A percentile compares a stretch with the other conserved stretches of the same genome.
Conservation (phyloP, 345 rosid genomes). For the Salix brachista region DNA sequence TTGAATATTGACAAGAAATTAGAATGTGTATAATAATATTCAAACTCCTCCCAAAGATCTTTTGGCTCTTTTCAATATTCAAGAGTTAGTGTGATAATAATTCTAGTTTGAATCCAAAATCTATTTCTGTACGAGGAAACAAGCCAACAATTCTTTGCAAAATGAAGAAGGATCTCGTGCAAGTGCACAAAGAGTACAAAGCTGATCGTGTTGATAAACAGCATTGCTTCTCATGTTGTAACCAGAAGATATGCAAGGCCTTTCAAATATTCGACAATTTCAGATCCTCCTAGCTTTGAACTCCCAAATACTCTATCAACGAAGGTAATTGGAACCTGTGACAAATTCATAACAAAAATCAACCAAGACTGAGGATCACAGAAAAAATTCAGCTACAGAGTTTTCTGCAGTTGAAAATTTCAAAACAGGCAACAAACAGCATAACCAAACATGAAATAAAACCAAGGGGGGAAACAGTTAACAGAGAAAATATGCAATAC, state of each 20-base stretch:
- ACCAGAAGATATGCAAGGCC: conserved; percentile 79
- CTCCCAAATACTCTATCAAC: conserved; percentile 93
- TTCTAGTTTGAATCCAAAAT: neutral
- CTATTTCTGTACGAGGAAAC: neutral
- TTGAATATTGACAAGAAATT: neutral
- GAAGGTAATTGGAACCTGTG: conserved; percentile 90
- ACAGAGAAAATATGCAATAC: neutral
- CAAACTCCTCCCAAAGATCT: neutral
- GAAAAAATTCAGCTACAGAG: neutral
- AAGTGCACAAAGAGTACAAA: neutral
- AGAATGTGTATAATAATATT: too few relatives aligned
- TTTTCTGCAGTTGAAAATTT: neutral
- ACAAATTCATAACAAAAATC: neutral
- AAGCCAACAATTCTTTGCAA: neutral
- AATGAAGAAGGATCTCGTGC: neutral
- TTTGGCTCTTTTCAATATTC: neutral
- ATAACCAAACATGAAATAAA: neutral
- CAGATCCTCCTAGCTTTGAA: conserved; percentile 98
- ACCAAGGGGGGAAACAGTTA: neutral
- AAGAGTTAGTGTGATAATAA: neutral
- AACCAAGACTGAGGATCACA: neutral
- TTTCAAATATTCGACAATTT: conserved; percentile 88
- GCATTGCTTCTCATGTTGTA: conserved; percentile 45
- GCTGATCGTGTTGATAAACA: neutral
- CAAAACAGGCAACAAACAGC: neutral